These are phyloP conservation scores for Pseudogymnoascus sp. DNA, from an alignment of 2,329 filamentous ascomycete genomes.

Conservation along the genomic window DNA sequence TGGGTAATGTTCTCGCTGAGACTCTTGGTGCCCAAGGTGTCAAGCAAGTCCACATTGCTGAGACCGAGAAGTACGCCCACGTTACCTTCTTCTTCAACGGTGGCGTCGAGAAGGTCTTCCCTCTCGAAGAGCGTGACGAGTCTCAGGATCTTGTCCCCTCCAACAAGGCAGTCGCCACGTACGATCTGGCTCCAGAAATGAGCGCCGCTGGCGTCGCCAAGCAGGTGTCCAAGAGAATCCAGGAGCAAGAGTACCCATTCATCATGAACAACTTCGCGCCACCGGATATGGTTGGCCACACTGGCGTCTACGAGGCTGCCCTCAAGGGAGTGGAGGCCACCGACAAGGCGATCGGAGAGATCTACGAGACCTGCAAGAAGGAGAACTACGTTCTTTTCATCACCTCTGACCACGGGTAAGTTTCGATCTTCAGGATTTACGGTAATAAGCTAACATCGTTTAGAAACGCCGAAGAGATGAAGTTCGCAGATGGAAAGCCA, in stretches of 20 bases:
- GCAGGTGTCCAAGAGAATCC: constrained; percentile 81
- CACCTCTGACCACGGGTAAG: constrained; percentile 84
- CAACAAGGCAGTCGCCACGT: constrained; percentile 84
- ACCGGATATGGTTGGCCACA: constrained; percentile 99
- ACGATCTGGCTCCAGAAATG: constrained; percentile 94
- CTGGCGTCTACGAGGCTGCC: constrained; percentile 91
- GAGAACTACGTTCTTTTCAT: constrained; percentile 90
- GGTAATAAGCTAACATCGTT: constrained; percentile 17
- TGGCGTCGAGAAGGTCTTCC: constrained; percentile 93
- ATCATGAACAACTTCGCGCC: constrained; percentile 99
- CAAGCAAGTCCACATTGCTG: constrained; percentile 91
- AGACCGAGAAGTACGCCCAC: constrained; percentile 99
- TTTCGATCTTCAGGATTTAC: constrained; percentile 13
- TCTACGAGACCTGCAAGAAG: constrained; percentile 91
- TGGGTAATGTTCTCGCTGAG: constrained; percentile 97
- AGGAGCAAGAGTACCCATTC: constrained; percentile 82
- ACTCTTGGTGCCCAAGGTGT: constrained; percentile 85
- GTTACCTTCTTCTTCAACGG: constrained; percentile 99
- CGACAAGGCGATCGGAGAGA: constrained; percentile 86
- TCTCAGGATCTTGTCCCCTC: constrained; percentile 71
- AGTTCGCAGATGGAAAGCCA: constrained; percentile 88
- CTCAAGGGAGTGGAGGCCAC: constrained; percentile 78
- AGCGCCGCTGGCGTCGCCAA: constrained; percentile 83
- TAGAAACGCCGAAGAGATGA: constrained; percentile 96
- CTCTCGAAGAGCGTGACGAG: constrained; percentile 85